Conservation (phyloP, 2,329 filamentous ascomycete species). For the Penicillium crustosum region DNA sequence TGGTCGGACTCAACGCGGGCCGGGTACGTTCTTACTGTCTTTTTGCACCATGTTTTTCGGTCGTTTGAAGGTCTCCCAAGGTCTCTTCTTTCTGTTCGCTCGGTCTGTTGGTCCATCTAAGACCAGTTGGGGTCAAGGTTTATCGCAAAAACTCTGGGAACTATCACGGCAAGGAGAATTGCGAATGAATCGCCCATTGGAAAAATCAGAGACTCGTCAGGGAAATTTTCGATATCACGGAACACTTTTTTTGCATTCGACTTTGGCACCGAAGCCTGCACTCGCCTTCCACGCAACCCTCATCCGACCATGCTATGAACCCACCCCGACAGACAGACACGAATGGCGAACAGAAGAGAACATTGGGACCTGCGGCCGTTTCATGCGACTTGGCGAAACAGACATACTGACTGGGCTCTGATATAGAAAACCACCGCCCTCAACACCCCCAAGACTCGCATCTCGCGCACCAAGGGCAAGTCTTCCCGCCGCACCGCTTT, state of each 20-base stretch:
- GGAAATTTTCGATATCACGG: slow-evolving; percentile 4
- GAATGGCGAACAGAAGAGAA: slow-evolving; percentile 10
- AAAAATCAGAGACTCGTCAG: not conserved
- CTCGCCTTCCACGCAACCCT: not conserved
- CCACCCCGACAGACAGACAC: not conserved
- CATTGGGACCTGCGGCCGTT: not conserved
- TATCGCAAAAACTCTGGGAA: slow-evolving; percentile 1
- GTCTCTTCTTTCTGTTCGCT: slow-evolving; percentile 18
- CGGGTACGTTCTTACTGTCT: slow-evolving; percentile 56
- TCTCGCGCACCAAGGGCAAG: slow-evolving; percentile 89
- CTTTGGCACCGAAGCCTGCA: slow-evolving; percentile 4
- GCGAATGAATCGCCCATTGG: not conserved
- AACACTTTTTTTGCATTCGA: slow-evolving; percentile 5
- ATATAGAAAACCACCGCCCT: slow-evolving; percentile 78
- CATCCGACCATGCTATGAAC: slow-evolving; percentile 2
- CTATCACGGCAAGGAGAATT: not conserved
- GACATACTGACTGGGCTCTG: slow-evolving; percentile 41
- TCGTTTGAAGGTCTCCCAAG: slow-evolving; percentile 12
- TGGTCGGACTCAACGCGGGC: slow-evolving; percentile 64
- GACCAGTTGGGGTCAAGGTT: slow-evolving; percentile 18
- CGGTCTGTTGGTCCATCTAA: slow-evolving; percentile 20
- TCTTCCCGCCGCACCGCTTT: slow-evolving; percentile 96
- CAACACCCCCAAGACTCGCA: slow-evolving; percentile 69
- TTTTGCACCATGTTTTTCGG: slow-evolving; percentile 10
- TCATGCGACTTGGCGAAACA: slow-evolving; percentile 28